A percentile compares a stretch with the other conserved stretches of the same genome.
Evolutionary conservation across 164 flowering plant species (phyloP).

Genomic region (Malania oleifera): DNA sequence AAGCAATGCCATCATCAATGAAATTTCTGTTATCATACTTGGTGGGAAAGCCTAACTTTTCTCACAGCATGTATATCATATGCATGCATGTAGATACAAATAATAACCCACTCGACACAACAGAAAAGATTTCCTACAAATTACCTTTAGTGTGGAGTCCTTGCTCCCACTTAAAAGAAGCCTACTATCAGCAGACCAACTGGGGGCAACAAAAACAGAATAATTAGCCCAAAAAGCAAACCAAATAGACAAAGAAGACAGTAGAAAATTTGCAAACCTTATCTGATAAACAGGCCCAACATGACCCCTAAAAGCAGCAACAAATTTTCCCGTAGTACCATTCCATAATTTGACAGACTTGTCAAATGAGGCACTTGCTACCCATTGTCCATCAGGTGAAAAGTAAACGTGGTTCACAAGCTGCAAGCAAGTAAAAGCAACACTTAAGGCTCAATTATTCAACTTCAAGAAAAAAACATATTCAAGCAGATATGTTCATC

Average conservation of each 20-base stretch:
- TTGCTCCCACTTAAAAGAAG: constrained; percentile 97
- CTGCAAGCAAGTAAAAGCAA: constrained; percentile 37
- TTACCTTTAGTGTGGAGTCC: constrained; percentile 90
- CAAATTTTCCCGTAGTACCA: constrained; percentile 81
- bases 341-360: constrained; percentile 95
- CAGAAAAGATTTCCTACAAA: neutral
- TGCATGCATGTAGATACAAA: too few relatives aligned
- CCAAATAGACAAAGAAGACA: neutral
- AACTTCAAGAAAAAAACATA: neutral
- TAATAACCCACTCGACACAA: too few relatives aligned
- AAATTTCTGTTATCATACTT: too few relatives aligned
- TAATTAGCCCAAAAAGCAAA: constrained; percentile 8
- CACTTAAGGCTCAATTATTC: neutral
- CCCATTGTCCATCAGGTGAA: constrained; percentile 98
- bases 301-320: constrained; percentile 93
- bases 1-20: too few relatives aligned
- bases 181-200: constrained; percentile 99
- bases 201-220: constrained; percentile 26
- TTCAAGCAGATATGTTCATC: neutral
- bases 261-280: constrained; percentile 42
- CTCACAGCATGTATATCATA: too few relatives aligned
- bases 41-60: too few relatives aligned
- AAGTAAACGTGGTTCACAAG: constrained; percentile 97
- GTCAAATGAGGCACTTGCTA: constrained; percentile 99
- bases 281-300: constrained; percentile 99